Evolutionary conservation across 2,329 filamentous ascomycete genomes (phyloP).

Genomic region (Trichoderma pleuroti): DNA sequence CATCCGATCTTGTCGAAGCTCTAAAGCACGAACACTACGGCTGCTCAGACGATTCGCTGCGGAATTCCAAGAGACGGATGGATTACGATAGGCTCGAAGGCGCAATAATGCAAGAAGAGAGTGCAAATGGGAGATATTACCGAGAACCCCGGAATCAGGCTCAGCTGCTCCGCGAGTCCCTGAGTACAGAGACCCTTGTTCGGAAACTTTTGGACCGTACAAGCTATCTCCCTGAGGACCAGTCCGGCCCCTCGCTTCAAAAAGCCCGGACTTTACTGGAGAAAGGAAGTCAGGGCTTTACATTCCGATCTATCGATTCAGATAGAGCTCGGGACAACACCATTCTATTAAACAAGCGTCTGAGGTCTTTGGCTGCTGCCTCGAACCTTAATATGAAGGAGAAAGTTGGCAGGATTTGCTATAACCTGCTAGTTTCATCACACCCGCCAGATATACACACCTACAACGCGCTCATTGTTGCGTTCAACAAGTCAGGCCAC

Average conservation of each 20-base stretch:
- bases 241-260: slow-evolving; percentile 28
- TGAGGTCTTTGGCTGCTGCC: slow-evolving; percentile 30
- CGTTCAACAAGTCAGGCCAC: slow-evolving; percentile 53
- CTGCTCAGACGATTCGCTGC: slow-evolving; percentile 25
- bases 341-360: slow-evolving; percentile 28
- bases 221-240: slow-evolving; percentile 23
- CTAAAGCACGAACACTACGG: slow-evolving; percentile 32
- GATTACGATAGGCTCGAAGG: slow-evolving; percentile 33
- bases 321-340: slow-evolving; percentile 27
- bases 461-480: slow-evolving; percentile 67
- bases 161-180: slow-evolving; percentile 30
- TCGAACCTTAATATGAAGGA: slow-evolving; percentile 30
- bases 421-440: slow-evolving; percentile 62
- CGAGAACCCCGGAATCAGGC: slow-evolving; percentile 26
- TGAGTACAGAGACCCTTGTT: slow-evolving; percentile 29
- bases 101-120: slow-evolving; percentile 30
- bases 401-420: slow-evolving; percentile 47
- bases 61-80: slow-evolving; percentile 22
- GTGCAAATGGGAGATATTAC: slow-evolving; percentile 20
- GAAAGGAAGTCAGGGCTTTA: slow-evolving; percentile 23
- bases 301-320: slow-evolving; percentile 30
- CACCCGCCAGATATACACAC: slow-evolving; percentile 64
- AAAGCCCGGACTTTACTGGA: slow-evolving; percentile 29
- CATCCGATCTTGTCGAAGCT: slow-evolving; percentile 28
- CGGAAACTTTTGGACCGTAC: slow-evolving; percentile 31